These are phyloP conservation scores for Tulasnella sp. DNA, from an alignment of 768 basidiomycete species.

Conservation along the genomic window DNA sequence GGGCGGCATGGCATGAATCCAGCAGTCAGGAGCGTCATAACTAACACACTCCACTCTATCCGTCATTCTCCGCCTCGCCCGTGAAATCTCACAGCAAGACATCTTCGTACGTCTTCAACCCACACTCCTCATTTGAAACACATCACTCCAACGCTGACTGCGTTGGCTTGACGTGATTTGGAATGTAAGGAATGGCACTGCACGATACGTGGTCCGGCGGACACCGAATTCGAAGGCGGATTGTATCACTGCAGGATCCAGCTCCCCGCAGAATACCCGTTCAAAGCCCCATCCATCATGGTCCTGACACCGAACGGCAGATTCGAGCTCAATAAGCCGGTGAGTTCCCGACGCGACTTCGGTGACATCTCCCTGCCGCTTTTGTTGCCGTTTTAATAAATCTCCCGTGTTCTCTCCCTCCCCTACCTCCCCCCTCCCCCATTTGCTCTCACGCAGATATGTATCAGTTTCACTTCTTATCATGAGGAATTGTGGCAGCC, in stretches of 20 bases:
- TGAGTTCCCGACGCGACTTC: conserved; percentile 26
- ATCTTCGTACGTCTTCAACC: conserved; percentile 56
- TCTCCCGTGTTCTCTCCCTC: not conserved
- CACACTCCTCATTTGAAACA: not conserved
- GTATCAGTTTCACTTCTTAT: conserved; percentile 88
- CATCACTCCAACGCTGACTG: conserved; percentile 21
- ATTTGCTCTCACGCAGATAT: conserved; percentile 44
- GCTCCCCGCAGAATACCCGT: conserved; percentile 89
- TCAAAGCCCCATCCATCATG: conserved; percentile 91
- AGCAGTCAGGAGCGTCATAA: too few relatives aligned
- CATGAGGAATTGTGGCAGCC: conserved; percentile 98
- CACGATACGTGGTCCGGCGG: conserved; percentile 79
- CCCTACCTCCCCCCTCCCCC: conserved; percentile 5
- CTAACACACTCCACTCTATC: conserved; percentile 1
- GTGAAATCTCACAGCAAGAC: conserved; percentile 52
- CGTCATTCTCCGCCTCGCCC: not conserved
- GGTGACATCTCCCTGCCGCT: not conserved
- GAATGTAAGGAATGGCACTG: conserved; percentile 99
- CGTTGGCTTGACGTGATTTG: too few relatives aligned
- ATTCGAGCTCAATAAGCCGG: conserved; percentile 93
- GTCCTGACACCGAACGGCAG: conserved; percentile 95
- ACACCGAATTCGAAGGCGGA: conserved; percentile 88
- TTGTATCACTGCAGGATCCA: conserved; percentile 92
- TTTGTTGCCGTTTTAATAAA: not conserved
- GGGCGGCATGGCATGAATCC: too few relatives aligned